A percentile compares a stretch with the other conserved stretches of the same genome.
Conservation (phyloP, 2,329 filamentous ascomycete genomes). For the Fusarium praegraminearum region DNA sequence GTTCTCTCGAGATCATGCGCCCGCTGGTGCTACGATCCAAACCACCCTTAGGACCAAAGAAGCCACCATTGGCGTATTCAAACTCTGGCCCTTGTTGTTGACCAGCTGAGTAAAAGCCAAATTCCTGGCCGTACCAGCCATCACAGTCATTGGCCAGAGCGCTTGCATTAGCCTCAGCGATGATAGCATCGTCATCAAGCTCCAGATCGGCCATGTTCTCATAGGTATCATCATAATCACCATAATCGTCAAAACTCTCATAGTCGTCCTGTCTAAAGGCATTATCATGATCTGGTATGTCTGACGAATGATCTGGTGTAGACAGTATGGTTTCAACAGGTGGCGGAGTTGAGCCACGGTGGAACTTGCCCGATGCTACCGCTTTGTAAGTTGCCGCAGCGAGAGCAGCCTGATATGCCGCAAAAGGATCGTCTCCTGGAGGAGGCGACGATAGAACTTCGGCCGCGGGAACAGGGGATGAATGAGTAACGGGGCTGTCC, state of each 20-base stretch:
- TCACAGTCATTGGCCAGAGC: conserved; percentile 92
- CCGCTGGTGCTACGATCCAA: conserved; percentile 79
- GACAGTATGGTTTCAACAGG: conserved; percentile 42
- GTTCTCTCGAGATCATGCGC: conserved; percentile 80
- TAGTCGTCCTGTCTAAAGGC: conserved; percentile 59
- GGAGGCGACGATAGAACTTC: conserved; percentile 17
- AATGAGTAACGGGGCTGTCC: conserved; percentile 15
- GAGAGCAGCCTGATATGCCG: conserved; percentile 85
- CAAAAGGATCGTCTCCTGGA: conserved; percentile 52
- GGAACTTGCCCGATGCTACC: conserved; percentile 79
- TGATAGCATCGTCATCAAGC: conserved; percentile 88
- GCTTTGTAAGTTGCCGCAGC: conserved; percentile 84
- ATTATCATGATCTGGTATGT: conserved; percentile 21
- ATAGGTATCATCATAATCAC: conserved; percentile 65
- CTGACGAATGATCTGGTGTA: conserved; percentile 25
- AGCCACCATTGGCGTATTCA: conserved; percentile 83
- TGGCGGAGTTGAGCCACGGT: conserved; percentile 65
- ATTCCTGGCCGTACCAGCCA: conserved; percentile 95
- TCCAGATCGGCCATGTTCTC: conserved; percentile 76
- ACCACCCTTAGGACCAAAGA: conserved; percentile 81
- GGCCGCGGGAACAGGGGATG: conserved; percentile 21
- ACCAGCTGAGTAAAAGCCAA: conserved; percentile 85
- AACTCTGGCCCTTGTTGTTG: conserved; percentile 60
- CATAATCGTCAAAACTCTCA: conserved; percentile 50
- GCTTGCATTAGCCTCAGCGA: conserved; percentile 94